Base-by-base conservation (phyloP, 139 green algal species). In the Auxenochlorella pyrenoidosa region DNA sequence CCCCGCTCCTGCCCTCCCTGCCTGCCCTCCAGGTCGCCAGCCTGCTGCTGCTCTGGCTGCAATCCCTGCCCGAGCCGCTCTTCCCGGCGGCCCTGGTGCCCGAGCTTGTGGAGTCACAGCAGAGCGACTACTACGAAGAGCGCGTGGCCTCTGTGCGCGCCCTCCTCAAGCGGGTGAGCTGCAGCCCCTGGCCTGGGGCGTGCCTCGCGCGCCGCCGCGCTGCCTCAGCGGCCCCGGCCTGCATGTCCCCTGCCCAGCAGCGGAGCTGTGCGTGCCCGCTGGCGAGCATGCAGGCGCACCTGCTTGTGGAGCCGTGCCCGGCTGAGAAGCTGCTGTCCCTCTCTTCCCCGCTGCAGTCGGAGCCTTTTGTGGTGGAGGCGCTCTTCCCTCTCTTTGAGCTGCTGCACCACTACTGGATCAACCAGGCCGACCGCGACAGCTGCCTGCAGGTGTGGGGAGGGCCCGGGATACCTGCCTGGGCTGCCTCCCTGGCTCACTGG, bases 321-420 rank as follows among this genome's bases (percentile, higher is more conserved):
- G 15, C 71, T 54, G 15, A 32, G n/a, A 18, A 36, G 13, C 40
- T 80, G 21, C 24, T 40, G 8, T 18, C 5, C 75, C 43, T 21
- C 44, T 26, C 5, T 24, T 32, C 5, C 8, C 77, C 1, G 6
- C 26, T 81, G 70, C 84, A 84, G 76, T 81, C 84, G 8, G 88
- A 91, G 34, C 84, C 88, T 1, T 89, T 80, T 40, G 86, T 91
- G 18, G 41, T 91, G 38, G 88, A 91, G 84, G 88, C 84, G 15
- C 79, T 92, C 5, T 92, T 83, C 80, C 85, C 89, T 22, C 76
- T 92, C 21, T 92, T 92, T 88, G 89, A 92, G 85, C 51, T 92
- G 26, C 72, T 92, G 70, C 89, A 92, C 79, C 89, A 92, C 72
- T 86, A 86, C 63, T 86, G 66, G 60, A 87, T 91, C 66, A 92